Base-by-base conservation (phyloP, 768 basidiomycete species). In the Mycena alexandri region DNA sequence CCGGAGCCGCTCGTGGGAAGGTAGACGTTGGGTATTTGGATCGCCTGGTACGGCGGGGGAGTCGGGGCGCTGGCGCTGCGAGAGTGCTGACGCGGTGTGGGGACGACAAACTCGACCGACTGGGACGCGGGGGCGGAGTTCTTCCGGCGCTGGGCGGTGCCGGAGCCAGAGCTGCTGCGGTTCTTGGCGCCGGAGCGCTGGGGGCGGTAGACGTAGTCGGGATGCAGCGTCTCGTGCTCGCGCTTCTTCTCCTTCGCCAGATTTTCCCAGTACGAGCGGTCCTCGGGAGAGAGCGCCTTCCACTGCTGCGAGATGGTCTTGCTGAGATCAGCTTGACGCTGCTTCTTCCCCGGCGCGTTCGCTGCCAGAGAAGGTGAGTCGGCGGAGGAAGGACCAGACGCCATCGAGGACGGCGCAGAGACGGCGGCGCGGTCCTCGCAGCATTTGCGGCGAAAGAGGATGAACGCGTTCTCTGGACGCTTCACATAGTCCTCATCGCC, bases 401-500 rank as follows among this genome's bases (percentile, higher is more conserved):
- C 55, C 8, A 55, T 19, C 6, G 59, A 56, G 0, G 64, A 64
- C 10, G 74, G 59, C 11, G 63, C 55, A 13, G 71, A 69, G 52
- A 22, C 13, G 24, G 57, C 36, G 14, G 66, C 59, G 21, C 89
- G 87, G 56, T 91, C 89, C 78, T 91, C 89, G 78, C 89, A 92
- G 79, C 90, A 92, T 73, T 90, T 88, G 72, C 91, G 86, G 61
- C 92, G 87, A 86, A 93, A 93, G 61, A 93, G 85, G 76, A 93
- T 93, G 83, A 93, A 93, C 10, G 92, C 92, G 74, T 93, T 93
- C 33, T 63, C 61, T 10, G 47, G 66, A 47, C 92, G 88, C 78
- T 93, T 93, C 82, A 93, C 88, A 75, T 93, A 93, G 77, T 92
- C 91, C 54, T 91, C 90, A 78, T 93, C 92, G 72, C 92, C 92